Evolutionary conservation across 345 rosid genomes (phyloP), one percentile per base, ranked within the genome.

Genomic region (Brassica rapa): DNA sequence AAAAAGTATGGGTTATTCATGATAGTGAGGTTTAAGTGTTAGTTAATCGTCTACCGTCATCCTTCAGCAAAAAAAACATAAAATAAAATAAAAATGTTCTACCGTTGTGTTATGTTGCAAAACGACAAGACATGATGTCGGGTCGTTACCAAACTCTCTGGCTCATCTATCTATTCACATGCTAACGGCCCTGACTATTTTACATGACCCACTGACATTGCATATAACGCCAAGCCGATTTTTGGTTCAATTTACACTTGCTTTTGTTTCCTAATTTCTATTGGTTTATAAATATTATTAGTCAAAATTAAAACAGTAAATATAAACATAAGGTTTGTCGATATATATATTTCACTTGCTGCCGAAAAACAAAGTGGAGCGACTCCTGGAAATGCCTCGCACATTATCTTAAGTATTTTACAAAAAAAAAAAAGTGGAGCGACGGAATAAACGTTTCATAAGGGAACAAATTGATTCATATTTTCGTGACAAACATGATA

Each of bases 81-180:
- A 53, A 7, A 43, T 39, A 41, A 41, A 41, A 59, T 46, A 73
- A 24, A 63, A 66, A 70, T 39, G 29, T 33, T 62, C 8, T 43
- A 72, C 78, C 57, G 65, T 61, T 43, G 74, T 6, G 19, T 7
- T 64, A 24, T 68, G 60, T 46, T 46, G 14, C 55, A 12, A 46
- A 46, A 46, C 15, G 55, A 46, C 55, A 46, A 46, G 55, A 46
- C 55, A 46, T 46, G 1, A 46, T 46, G 55, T 46, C 55, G 55
- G 16, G 55, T 46, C 82, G 71, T 79, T 79, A 74, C 78, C 82
- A 73, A 68, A 68, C 63, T 35, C 77, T 15, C 69, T 79, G 78
- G 64, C 82, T 49, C 49, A 24, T 59, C 67, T 59, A 66, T 56
- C 9, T 39, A 11, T 56, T 19, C 8, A 56, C 11, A 16, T 35